Evolutionary conservation across 2,329 filamentous ascomycete species (phyloP).

Genomic region (Xylariaceae sp.): DNA sequence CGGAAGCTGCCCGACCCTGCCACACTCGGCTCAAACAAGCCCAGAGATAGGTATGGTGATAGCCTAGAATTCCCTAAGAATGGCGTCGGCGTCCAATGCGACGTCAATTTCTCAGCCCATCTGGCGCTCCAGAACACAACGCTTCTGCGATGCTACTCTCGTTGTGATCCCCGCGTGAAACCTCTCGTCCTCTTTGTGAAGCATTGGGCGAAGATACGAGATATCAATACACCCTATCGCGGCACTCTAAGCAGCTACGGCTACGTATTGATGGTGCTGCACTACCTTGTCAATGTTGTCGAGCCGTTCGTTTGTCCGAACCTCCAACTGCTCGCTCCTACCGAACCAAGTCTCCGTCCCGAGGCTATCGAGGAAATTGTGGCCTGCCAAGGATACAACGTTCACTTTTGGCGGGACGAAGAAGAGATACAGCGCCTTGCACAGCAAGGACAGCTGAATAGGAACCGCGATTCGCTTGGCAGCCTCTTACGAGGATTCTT

Average conservation of each 20-base stretch:
- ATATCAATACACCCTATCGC: conserved; percentile 80
- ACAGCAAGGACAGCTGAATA: conserved; percentile 52
- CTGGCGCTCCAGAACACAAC: conserved; percentile 79
- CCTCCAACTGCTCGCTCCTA: conserved; percentile 55
- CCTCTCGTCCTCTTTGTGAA: conserved; percentile 83
- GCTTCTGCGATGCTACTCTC: conserved; percentile 76
- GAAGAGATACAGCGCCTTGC: conserved; percentile 60
- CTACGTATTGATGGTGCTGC: conserved; percentile 86
- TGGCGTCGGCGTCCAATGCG: conserved; percentile 77
- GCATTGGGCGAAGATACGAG: conserved; percentile 79
- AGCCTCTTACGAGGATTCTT: conserved; percentile 77
- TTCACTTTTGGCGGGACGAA: conserved; percentile 76
- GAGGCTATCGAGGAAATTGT: conserved; percentile 37
- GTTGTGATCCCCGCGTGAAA: conserved; percentile 70
- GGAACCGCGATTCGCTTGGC: conserved; percentile 66
- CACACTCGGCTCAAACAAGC: conserved; percentile 45
- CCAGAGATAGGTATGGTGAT: conserved; percentile 51
- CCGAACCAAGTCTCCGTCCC: conserved; percentile 35
- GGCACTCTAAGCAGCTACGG: conserved; percentile 87
- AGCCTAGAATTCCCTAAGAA: conserved; percentile 71
- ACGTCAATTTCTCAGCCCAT: conserved; percentile 86
- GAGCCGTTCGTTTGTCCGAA: conserved; percentile 80
- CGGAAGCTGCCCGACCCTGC: conserved; percentile 45
- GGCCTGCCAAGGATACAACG: conserved; percentile 58
- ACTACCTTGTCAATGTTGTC: conserved; percentile 80